phyloP scores from a whole-genome alignment of 2,329 filamentous ascomycete genomes.

The Endocalyx cinctus region DNA sequence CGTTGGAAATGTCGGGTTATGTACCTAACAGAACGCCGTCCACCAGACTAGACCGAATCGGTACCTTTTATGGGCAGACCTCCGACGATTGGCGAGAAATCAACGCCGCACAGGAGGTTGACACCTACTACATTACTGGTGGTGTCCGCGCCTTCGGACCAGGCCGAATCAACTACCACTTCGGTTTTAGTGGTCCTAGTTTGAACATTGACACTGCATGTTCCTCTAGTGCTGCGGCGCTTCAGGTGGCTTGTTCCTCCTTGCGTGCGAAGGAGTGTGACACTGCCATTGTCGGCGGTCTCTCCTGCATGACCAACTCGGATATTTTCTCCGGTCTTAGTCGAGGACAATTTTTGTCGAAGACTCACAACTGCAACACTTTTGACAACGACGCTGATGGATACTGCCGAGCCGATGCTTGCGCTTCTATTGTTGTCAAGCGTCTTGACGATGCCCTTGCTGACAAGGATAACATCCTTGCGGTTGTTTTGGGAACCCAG shows the following conservation, averaged over 20 bases:
- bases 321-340: conserved; percentile 74
- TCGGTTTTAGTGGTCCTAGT: conserved; percentile 35
- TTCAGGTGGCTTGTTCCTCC: conserved; percentile 56
- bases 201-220: conserved; percentile 37
- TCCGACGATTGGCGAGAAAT: conserved; percentile 76
- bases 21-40: conserved; percentile 70
- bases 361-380: conserved; percentile 72
- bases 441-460: conserved; percentile 71
- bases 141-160: conserved; percentile 45
- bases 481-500: conserved; percentile 66
- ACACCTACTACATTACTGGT: conserved; percentile 51
- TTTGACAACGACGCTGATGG: conserved; percentile 79
- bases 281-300: conserved; percentile 73
- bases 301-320: conserved; percentile 75
- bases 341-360: conserved; percentile 73
- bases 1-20: conserved; percentile 75
- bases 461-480: conserved; percentile 74
- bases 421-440: conserved; percentile 72
- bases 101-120: conserved; percentile 65
- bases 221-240: conserved; percentile 32
- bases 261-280: conserved; percentile 74
- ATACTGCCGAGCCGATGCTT: conserved; percentile 75
- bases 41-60: conserved; percentile 57
- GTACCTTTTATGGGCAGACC: conserved; percentile 72
- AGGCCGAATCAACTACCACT: conserved; percentile 43